Conservation (phyloP, 495 filamentous ascomycete genomes). For the Penicillium nucicola region DNA sequence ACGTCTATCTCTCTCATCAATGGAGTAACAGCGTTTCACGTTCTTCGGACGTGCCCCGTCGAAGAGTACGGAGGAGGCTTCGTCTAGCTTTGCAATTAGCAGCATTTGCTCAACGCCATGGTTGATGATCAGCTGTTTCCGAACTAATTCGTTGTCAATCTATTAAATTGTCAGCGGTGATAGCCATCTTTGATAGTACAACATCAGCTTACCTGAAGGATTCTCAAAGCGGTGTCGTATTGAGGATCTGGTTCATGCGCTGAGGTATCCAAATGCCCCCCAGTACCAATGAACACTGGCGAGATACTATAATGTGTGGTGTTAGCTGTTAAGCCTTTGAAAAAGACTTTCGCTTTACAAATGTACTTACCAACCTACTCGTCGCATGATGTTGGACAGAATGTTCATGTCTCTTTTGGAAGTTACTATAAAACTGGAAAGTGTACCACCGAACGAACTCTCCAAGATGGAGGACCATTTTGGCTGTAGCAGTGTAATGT, state of each 20-base stretch:
- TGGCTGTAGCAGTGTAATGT: constrained; percentile 71
- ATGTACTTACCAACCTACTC: constrained; percentile 46
- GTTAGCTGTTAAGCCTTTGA: constrained; percentile 7
- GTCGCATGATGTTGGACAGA: constrained; percentile 61
- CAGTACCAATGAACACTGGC: constrained; percentile 65
- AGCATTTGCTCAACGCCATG: constrained; percentile 81
- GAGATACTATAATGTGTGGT: constrained; percentile 33
- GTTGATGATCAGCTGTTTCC: constrained; percentile 78
- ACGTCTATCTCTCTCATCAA: constrained; percentile 54
- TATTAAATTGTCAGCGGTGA: constrained; percentile 23
- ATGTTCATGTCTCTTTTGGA: constrained; percentile 64
- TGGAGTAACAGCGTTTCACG: constrained; percentile 66
- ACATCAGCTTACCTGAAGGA: constrained; percentile 54
- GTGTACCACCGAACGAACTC: constrained; percentile 56
- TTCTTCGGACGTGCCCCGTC: constrained; percentile 58
- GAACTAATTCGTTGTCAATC: constrained; percentile 75
- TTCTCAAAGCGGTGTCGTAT: constrained; percentile 74
- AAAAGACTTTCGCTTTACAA: too few relatives aligned
- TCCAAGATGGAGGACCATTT: constrained; percentile 86
- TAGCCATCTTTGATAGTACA: not conserved
- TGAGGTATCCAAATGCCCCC: constrained; percentile 55
- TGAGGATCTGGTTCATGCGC: constrained; percentile 67
- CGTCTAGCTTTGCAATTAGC: constrained; percentile 61
- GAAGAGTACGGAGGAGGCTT: constrained; percentile 70
- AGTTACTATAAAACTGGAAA: constrained; percentile 78